phyloP scores from a whole-genome alignment of 805 yeast species.

The Candida railenensis region DNA sequence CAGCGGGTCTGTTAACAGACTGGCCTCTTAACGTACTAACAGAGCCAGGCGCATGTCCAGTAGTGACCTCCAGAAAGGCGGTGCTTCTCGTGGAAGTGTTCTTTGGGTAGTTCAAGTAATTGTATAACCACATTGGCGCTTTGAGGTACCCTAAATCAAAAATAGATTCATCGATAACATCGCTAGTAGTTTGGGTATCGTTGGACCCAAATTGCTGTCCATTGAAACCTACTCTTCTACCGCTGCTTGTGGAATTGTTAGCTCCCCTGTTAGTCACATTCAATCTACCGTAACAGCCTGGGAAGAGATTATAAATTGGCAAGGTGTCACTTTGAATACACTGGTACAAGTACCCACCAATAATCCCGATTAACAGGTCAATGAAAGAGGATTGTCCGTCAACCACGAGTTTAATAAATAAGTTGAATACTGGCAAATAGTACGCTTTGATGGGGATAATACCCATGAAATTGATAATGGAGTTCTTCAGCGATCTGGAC shows the following conservation, averaged over 20 bases:
- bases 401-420: conserved; percentile 33
- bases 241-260: conserved; percentile 9
- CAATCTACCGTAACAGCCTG: conserved; percentile 22
- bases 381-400: conserved; percentile 42
- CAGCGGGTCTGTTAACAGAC: no score
- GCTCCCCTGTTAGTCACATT: background rate
- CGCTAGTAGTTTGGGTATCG: conserved; percentile 5
- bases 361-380: conserved; percentile 49
- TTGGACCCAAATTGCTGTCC: background rate
- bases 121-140: conserved; percentile 50
- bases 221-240: conserved; percentile 31
- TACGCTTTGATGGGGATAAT: conserved; percentile 55
- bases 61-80: conserved; percentile 17
- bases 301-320: conserved; percentile 39
- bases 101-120: conserved; percentile 27
- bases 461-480: conserved; percentile 52
- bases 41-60: no score
- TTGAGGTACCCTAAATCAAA: conserved; percentile 53
- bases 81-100: conserved; percentile 24
- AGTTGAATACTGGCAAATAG: conserved; percentile 46
- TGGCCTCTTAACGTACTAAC: no score
- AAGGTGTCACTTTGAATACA: conserved; percentile 59
- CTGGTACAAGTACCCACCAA: conserved; percentile 58
- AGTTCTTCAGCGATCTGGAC: conserved; percentile 56
- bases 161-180: conserved; percentile 37